Percentiles rank a stretch among this genome's conserved stretches.
Conservation (phyloP, 2,329 filamentous ascomycete genomes). For the Sporothrix brasiliensis region DNA sequence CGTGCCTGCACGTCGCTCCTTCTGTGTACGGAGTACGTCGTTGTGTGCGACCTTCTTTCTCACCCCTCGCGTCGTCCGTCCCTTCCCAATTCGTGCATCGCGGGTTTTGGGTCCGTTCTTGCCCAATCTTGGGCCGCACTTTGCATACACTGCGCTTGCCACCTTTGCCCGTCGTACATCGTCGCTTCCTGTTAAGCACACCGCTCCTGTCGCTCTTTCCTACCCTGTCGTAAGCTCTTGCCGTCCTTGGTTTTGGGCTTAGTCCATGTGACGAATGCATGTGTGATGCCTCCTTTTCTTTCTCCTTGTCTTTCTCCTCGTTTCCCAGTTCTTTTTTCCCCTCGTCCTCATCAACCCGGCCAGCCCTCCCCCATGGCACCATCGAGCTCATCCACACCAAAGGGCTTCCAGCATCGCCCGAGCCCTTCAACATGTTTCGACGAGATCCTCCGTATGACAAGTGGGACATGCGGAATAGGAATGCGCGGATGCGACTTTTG, state of each 20-base stretch:
- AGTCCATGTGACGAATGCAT: conserved; percentile 6
- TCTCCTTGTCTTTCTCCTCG: background rate
- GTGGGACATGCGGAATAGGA: background rate
- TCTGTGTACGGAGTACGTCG: conserved; percentile 8
- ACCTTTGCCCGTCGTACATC: background rate
- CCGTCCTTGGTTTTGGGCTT: background rate
- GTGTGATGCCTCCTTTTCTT: background rate
- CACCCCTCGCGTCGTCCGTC: conserved; percentile 16
- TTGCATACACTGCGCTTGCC: background rate
- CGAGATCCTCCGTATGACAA: background rate
- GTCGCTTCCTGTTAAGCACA: conserved; percentile 19
- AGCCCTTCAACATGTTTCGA: background rate
- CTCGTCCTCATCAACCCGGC: background rate
- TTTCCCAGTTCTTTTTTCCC: background rate
- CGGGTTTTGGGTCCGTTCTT: background rate
- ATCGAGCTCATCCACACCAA: background rate
- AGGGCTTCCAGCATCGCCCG: background rate
- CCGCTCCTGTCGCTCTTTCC: conserved; percentile 19
- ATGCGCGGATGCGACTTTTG: background rate
- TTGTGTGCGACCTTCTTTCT: background rate
- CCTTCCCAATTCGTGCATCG: conserved; percentile 23
- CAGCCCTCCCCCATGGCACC: background rate
- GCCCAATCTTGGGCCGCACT: background rate
- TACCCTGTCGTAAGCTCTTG: background rate
- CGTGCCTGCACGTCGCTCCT: background rate